Conservation (phyloP, 108 stramenopile species). For the Ochromonas danica region DNA sequence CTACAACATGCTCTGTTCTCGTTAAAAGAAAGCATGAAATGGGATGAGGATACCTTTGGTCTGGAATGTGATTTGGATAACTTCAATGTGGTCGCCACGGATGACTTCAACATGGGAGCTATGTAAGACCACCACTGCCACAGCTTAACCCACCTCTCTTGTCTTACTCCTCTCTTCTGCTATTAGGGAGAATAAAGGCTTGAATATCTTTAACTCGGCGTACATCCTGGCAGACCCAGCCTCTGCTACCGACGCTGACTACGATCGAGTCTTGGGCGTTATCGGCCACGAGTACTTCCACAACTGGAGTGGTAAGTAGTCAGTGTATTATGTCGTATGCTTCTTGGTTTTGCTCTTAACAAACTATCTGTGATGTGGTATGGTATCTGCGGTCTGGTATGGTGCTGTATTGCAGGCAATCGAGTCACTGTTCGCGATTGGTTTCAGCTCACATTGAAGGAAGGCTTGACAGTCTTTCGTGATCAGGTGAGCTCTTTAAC, state of each 20-base stretch:
- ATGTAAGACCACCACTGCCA: constrained; percentile 57
- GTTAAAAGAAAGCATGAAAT: constrained; percentile 82
- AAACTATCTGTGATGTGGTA: constrained; percentile 53
- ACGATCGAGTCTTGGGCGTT: constrained; percentile 82
- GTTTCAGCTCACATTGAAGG: constrained; percentile 97
- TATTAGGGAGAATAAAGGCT: constrained; percentile 80
- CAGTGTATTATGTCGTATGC: background rate
- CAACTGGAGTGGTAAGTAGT: constrained; percentile 87
- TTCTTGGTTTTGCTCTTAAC: background rate
- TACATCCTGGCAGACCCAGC: constrained; percentile 83
- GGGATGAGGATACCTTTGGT: constrained; percentile 89
- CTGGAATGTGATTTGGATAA: constrained; percentile 90
- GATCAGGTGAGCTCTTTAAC: constrained; percentile 86
- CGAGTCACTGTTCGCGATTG: constrained; percentile 96
- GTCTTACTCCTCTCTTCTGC: no score
- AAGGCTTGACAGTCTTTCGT: constrained; percentile 96
- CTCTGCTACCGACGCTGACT: constrained; percentile 86
- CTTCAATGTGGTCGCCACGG: constrained; percentile 86
- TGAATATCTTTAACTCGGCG: constrained; percentile 93
- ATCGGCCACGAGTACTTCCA: constrained; percentile 97
- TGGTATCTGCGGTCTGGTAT: no score
- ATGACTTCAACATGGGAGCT: constrained; percentile 87
- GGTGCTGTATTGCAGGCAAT: no score
- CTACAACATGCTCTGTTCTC: constrained; percentile 79
- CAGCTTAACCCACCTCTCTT: no score